A percentile compares a stretch with the other conserved stretches of the same genome.
Conservation (phyloP, 208 protist genomes). For the Acanthamoeba sp. region DNA sequence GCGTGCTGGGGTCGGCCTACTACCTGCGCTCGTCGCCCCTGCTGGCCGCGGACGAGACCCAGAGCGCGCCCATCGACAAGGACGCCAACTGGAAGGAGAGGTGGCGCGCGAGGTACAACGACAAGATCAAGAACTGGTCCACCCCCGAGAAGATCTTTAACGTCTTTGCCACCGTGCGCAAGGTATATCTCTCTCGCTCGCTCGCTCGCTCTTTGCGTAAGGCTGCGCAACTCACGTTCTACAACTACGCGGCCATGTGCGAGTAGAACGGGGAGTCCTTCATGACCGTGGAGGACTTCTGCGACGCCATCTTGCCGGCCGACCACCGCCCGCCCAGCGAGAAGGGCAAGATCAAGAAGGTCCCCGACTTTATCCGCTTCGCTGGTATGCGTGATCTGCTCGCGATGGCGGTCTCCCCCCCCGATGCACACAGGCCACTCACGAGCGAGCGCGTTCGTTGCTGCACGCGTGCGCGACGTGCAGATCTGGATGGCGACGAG, state of each 20-base stretch:
- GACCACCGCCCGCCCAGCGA: conserved; percentile 25
- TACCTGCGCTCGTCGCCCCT: neutral
- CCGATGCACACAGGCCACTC: no score
- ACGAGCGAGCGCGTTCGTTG: no score
- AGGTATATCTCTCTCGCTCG: neutral
- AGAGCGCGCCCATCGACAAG: neutral
- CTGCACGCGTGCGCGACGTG: no score
- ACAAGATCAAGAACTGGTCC: conserved; percentile 34
- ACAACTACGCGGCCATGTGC: neutral
- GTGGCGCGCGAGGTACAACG: neutral
- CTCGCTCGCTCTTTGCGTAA: no score
- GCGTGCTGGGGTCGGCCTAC: neutral
- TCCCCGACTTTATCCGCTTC: conserved; percentile 55
- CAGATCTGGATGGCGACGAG: neutral
- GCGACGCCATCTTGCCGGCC: conserved; percentile 23
- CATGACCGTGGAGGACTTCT: conserved; percentile 58
- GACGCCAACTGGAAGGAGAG: conserved; percentile 28
- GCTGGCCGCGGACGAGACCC: neutral
- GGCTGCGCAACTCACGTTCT: no score
- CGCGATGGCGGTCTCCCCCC: no score
- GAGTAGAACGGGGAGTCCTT: conserved; percentile 12
- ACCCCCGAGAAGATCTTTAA: conserved; percentile 51
- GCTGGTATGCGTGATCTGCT: no score
- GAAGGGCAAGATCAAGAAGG: neutral
- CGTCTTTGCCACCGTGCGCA: conserved; percentile 27